Base-by-base conservation (phyloP, 768 basidiomycete genomes). In the Thelephora ganbajun region DNA sequence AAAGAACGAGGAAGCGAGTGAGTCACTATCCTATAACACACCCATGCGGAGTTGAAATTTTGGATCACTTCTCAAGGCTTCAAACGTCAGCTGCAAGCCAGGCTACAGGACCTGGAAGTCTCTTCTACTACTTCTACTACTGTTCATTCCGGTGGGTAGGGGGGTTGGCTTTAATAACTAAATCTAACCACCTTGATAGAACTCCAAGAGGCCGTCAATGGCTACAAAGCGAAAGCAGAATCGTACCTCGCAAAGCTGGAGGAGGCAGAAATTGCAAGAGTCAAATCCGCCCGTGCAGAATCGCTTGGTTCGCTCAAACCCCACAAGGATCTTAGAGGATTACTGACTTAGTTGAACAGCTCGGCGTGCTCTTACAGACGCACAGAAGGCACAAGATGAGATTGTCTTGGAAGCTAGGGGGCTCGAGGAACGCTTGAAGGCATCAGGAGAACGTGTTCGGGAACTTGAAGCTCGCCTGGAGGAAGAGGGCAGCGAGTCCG, bases 381-480 rank as follows among this genome's bases (percentile, higher is more conserved):
- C 73, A 11, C 80, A 85, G 63, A 80, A 74, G 53, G 59, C 69
- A 0, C 72, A 77, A 35, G 66, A 70, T 1, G 73, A 77, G 23
- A 60, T 71, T 0, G 57, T 64, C 7, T 67, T 71, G 9, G 78
- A 82, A 44, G 69, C 70, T 20, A 76, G 79, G 53, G 65, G 68
- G 9, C 59, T 68, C 0, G 70, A 79, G 54, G 69, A 71, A 39
- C 67, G 66, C 11, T 54, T 81, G 13, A 68, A 70, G 47, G 58
- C 59, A 0, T 68, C 77, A 1, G 79, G 81, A 53, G 63, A 65
- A 41, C 72, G 72, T 46, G 58, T 79, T 26, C 71, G 63, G 26
- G 76, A 80, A n/a, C 63, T 84, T 5, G 77, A 83, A 50, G 63
- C 66, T 34, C 77, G 76, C 53, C 67, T 84, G 0, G 80, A 81